Evolutionary conservation across 768 basidiomycete genomes (phyloP).

Genomic region (Hericium erinaceus): DNA sequence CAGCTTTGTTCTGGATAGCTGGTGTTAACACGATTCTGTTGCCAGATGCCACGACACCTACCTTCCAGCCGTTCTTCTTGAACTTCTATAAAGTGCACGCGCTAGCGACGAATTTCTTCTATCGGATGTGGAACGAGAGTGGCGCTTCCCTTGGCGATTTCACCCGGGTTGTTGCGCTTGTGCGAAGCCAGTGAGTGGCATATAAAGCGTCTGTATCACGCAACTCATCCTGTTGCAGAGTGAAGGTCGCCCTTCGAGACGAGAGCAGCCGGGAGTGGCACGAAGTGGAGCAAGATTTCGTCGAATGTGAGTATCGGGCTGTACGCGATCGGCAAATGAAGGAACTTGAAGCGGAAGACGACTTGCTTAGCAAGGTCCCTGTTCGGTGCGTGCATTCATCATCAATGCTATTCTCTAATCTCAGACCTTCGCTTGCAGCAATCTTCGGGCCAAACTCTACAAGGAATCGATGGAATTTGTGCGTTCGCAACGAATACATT

Average conservation of each 20-base stretch:
- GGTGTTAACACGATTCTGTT: neutral
- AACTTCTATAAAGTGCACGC: constrained; percentile 76
- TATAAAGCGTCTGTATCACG: neutral
- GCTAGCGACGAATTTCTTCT: constrained; percentile 76
- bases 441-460: constrained; percentile 75
- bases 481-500: constrained; percentile 79
- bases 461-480: constrained; percentile 90
- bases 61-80: constrained; percentile 82
- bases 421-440: constrained; percentile 34
- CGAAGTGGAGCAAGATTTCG: constrained; percentile 72
- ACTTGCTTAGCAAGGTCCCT: constrained; percentile 75
- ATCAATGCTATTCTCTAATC: neutral
- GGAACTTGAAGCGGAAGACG: constrained; percentile 83
- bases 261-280: constrained; percentile 77
- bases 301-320: constrained; percentile 76
- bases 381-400: constrained; percentile 49
- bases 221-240: constrained; percentile 30
- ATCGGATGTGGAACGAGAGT: constrained; percentile 90
- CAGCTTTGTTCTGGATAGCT: neutral
- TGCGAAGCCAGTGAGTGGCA: constrained; percentile 70
- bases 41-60: constrained; percentile 68
- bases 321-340: constrained; percentile 85
- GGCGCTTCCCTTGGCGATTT: constrained; percentile 72
- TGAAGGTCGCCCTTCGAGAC: constrained; percentile 64
- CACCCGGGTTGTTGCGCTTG: constrained; percentile 64